phyloP scores from a whole-genome alignment of 371 early-diverging fungal species.

The Rhizomucor miehei region DNA sequence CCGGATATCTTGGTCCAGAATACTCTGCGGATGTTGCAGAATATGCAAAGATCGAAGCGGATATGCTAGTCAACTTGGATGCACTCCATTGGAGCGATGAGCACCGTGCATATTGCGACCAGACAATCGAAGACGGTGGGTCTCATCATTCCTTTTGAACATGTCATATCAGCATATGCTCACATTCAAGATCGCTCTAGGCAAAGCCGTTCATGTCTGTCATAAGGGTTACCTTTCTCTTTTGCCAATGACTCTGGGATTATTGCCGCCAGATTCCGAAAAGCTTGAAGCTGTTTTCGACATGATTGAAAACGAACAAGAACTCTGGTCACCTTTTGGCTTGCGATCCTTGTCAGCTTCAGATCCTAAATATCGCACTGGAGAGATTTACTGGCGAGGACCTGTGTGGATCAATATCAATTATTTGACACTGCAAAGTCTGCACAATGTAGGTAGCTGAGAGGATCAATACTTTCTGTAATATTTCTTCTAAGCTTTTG shows the following conservation, averaged over 20 bases:
- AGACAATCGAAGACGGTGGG: slow-evolving; percentile 50
- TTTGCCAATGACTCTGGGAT: slow-evolving; percentile 78
- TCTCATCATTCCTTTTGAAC: neutral
- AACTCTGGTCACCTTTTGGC: slow-evolving; percentile 85
- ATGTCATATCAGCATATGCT: neutral
- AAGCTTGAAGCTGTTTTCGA: slow-evolving; percentile 72
- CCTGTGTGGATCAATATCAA: slow-evolving; percentile 95
- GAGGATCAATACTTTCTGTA: neutral
- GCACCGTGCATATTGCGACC: slow-evolving; percentile 75
- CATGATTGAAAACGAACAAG: slow-evolving; percentile 66
- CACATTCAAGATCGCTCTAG: slow-evolving; percentile 15
- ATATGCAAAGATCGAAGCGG: slow-evolving; percentile 45
- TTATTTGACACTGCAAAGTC: slow-evolving; percentile 75
- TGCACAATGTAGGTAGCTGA: slow-evolving; percentile 56
- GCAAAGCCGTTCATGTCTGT: slow-evolving; percentile 61
- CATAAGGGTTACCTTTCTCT: slow-evolving; percentile 88
- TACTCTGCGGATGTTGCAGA: slow-evolving; percentile 50
- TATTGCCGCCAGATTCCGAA: slow-evolving; percentile 69
- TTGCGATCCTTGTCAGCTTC: slow-evolving; percentile 76
- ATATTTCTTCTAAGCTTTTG: neutral
- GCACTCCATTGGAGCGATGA: slow-evolving; percentile 81
- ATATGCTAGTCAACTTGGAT: slow-evolving; percentile 40
- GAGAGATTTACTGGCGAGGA: slow-evolving; percentile 95
- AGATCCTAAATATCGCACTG: slow-evolving; percentile 72
- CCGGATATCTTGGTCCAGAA: slow-evolving; percentile 55